phyloP scores from a whole-genome alignment of 2,329 filamentous ascomycete species.

The Moelleriella libera region DNA sequence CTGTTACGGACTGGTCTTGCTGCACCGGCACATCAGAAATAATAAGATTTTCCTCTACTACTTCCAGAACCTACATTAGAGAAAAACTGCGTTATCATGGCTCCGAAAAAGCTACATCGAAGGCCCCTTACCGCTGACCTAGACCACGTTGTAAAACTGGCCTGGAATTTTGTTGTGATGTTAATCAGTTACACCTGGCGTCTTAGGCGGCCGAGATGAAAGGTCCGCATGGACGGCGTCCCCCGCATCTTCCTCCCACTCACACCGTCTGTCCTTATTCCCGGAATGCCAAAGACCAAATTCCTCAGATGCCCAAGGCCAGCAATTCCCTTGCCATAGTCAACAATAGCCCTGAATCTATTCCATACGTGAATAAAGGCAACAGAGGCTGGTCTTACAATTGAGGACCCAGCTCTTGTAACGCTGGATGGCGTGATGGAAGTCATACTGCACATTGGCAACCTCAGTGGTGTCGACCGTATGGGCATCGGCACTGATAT shows the following conservation, averaged over 20 bases:
- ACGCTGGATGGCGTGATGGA: slow-evolving; percentile 65
- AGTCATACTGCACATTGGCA: slow-evolving; percentile 72
- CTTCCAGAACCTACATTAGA: too few species aligned
- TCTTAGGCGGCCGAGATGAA: slow-evolving; percentile 47
- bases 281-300: slow-evolving; percentile 77
- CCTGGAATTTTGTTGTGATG: too few species aligned
- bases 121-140: too few species aligned
- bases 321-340: slow-evolving; percentile 75
- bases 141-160: too few species aligned
- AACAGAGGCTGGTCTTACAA: slow-evolving; percentile 51
- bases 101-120: too few species aligned
- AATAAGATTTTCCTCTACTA: too few species aligned
- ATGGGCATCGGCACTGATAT: slow-evolving; percentile 86
- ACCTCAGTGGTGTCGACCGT: slow-evolving; percentile 72
- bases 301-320: slow-evolving; percentile 62
- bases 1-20: too few species aligned
- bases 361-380: slow-evolving; percentile 54
- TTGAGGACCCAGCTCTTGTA: slow-evolving; percentile 50
- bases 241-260: slow-evolving; percentile 71
- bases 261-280: slow-evolving; percentile 74
- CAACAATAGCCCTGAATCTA: slow-evolving; percentile 73
- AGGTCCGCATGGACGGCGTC: slow-evolving; percentile 68
- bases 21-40: too few species aligned
- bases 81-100: too few species aligned
- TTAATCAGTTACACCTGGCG: slow-evolving; percentile 50